These are phyloP conservation scores for Colletotrichum destructivum DNA, from an alignment of 2,329 filamentous ascomycete genomes.

Conservation along the genomic window DNA sequence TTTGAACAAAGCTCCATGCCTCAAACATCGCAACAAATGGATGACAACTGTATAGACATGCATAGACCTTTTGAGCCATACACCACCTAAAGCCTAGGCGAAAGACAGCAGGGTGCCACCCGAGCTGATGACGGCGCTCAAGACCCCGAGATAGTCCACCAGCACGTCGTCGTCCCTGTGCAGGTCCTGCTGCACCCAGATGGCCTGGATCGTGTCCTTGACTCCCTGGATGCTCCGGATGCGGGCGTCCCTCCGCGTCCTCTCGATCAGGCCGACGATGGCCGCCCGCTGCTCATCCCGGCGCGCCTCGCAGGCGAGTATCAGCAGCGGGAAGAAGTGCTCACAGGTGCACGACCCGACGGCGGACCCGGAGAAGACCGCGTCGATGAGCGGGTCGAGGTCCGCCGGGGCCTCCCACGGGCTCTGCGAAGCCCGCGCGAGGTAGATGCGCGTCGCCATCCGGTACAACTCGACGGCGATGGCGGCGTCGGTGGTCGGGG, in stretches of 20 bases:
- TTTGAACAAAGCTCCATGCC: too few species aligned
- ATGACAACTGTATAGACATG: too few species aligned
- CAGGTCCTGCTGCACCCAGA: slow-evolving; percentile 55
- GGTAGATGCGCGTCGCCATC: slow-evolving; percentile 21
- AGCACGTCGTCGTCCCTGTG: slow-evolving; percentile 50
- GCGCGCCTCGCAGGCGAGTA: slow-evolving; percentile 53
- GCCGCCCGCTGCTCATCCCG: slow-evolving; percentile 51
- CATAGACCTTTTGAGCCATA: too few species aligned
- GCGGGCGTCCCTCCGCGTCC: slow-evolving; percentile 40
- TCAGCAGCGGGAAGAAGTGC: slow-evolving; percentile 54
- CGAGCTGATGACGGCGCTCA: slow-evolving; percentile 40
- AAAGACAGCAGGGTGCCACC: background rate
- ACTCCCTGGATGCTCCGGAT: slow-evolving; percentile 48
- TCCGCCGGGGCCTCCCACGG: slow-evolving; percentile 43
- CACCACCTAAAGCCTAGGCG: background rate
- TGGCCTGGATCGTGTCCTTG: slow-evolving; percentile 46
- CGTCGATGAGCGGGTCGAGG: slow-evolving; percentile 41
- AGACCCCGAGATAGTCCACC: slow-evolving; percentile 48
- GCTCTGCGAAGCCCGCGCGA: slow-evolving; percentile 41
- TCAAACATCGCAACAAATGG: too few species aligned
- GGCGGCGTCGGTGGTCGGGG: background rate
- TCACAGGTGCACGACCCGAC: slow-evolving; percentile 46
- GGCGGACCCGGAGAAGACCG: slow-evolving; percentile 38
- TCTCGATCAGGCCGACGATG: slow-evolving; percentile 50
- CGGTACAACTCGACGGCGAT: slow-evolving; percentile 15